Evolutionary conservation across 2,329 filamentous ascomycete species (phyloP), one percentile per base, ranked within the genome.

Genomic region (Pezicula neosporulosa): DNA sequence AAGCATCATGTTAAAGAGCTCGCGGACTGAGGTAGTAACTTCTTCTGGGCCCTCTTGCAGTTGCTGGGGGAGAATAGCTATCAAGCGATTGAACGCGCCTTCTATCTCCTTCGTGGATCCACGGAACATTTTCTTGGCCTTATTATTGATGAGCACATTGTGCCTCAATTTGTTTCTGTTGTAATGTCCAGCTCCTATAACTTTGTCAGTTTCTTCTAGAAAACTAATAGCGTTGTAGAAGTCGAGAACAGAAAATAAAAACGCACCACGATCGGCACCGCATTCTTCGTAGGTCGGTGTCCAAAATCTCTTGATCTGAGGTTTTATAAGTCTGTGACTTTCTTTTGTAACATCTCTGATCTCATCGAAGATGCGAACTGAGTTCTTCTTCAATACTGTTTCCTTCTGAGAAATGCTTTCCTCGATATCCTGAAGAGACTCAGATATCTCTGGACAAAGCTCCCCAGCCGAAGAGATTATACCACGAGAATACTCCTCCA

Each of bases 271-370:
- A 30, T 43, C 51, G 1, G 21, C 15, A 6, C 35, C 49, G 19
- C 57, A 59, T 45, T 55, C 6, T n/a, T 48, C 43, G 38, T 57
- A 58, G 47, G 48, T 56, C 1, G 43, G 46, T 5, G n/a, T 35
- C 15, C 55, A 39, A 21, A 53, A 54, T 2, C 41, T 19, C 38
- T 33, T 48, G 12, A 58, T 33, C 3, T 51, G 45, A 2, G 56
- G 50, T 6, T 24, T 16, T 6, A 44, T 49, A n/a, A 35, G 30
- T 27, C 38, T 24, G 39, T 58, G 56, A n/a, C 51, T 35, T 15
- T 46, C 36, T 16, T 39, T 42, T 24, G 52, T 48, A 7, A 19
- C 41, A 9, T 47, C 48, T 4, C 30, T 47, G 10, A 54, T 30
- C 19, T 48, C 28, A 8, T 50, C 38, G 18, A 52, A 52, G 1